A percentile compares a stretch with the other conserved stretches of the same genome.
phyloP scores from a whole-genome alignment of 768 basidiomycete genomes.

The Trametes villosa region DNA sequence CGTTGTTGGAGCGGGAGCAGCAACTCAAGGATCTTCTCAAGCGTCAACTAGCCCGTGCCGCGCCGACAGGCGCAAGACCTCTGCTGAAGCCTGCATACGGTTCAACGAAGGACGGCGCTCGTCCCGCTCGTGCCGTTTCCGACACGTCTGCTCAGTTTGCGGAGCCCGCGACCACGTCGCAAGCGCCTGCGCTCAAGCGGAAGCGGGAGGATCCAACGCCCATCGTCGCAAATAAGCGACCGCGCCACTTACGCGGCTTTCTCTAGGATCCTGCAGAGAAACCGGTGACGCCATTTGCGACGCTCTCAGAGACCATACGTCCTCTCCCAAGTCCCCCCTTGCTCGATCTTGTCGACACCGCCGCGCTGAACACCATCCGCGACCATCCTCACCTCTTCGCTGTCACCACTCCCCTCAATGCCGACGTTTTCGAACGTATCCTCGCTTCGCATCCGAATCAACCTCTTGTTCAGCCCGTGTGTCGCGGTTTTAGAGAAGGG shows the following conservation, averaged over 20 bases:
- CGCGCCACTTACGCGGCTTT: slow-evolving; percentile 16
- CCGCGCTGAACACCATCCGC: slow-evolving; percentile 29
- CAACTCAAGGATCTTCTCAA: not conserved
- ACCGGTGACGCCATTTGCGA: slow-evolving; percentile 12
- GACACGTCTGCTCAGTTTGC: not conserved
- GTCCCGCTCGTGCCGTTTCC: not conserved
- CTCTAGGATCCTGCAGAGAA: slow-evolving; percentile 20
- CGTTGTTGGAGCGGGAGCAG: not conserved
- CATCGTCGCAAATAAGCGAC: not conserved
- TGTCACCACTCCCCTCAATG: slow-evolving; percentile 43
- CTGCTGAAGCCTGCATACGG: not conserved
- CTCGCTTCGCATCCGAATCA: slow-evolving; percentile 43
- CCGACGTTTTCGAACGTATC: slow-evolving; percentile 34
- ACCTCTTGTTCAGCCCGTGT: slow-evolving; percentile 41
- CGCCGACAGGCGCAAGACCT: too few species aligned
- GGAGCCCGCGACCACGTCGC: not conserved
- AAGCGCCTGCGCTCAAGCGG: slow-evolving; percentile 2
- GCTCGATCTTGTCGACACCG: slow-evolving; percentile 16
- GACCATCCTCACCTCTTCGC: slow-evolving; percentile 39
- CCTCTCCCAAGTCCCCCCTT: slow-evolving; percentile 23
- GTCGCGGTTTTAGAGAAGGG: slow-evolving; percentile 37
- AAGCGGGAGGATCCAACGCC: not conserved
- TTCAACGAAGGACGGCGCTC: not conserved
- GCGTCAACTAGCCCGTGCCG: not conserved
- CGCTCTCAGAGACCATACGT: too few species aligned